Evolutionary conservation across 2,329 filamentous ascomycete species (phyloP), one percentile per base, ranked within the genome.

Genomic region (Fusarium verticillioides): DNA sequence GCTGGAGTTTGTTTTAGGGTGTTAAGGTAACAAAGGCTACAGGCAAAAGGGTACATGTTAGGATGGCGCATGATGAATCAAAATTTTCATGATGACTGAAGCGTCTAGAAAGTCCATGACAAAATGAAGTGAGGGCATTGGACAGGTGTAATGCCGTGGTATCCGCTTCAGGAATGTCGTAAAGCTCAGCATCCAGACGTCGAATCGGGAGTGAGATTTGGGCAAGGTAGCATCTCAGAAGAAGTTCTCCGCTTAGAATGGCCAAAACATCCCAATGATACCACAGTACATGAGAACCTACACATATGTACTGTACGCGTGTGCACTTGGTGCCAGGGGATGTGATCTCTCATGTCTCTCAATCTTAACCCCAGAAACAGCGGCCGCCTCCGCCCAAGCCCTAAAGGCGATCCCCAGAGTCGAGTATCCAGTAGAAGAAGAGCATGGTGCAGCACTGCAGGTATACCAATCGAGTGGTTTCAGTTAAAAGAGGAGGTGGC

Each of bases 391-490:
- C 39, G 47, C 4, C 28, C 28, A n/a, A 42, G 58, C 44, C 43
- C 49, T 34, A 46, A 58, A 37, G 57, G 23, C 34, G 50, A 68
- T 46, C 42, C 42, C 46, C 62, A 54, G 46, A 54, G 52, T 47
- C 52, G 37, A 42, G 21, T 7, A n/a, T 37, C 62, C 23, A 63
- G 54, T 49, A 43, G 44, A 9, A 59, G 23, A 60, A 52, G 61
- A 60, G 70, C 46, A 66, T 50, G n/a, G 30, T 54, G 37, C 47
- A 34, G 47, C 30, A 50, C n/a, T 23, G 32, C 60, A 50, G 12
- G n/a, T 60, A 39, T 49, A 44, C 66, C 53, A 60, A 60, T 56
- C 23, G 60, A 47, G 58, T 53, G 60, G 64, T 69, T 72, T 72
- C 59, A 72, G 46, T 53, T 64, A 56, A 32, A 59, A 39, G 43